These are phyloP conservation scores for Passalora sequoiae DNA, from an alignment of 2,329 filamentous ascomycete genomes.

Conservation along the genomic window DNA sequence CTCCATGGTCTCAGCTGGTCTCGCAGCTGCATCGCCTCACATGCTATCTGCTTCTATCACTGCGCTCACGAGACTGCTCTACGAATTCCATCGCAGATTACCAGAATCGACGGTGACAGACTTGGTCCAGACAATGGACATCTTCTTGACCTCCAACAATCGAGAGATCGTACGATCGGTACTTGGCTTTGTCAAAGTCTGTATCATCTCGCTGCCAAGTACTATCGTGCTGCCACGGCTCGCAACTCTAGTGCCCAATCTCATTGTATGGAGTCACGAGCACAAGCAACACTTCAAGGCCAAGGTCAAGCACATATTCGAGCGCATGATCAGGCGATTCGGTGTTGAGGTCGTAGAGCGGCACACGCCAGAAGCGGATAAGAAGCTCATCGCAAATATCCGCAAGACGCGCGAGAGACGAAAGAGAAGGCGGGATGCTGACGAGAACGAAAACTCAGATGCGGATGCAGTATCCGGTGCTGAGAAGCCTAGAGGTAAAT, in stretches of 20 bases:
- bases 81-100: constrained; percentile 74
- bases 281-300: constrained; percentile 96
- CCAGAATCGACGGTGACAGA: constrained; percentile 68
- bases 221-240: constrained; percentile 75
- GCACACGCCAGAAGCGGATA: constrained; percentile 76
- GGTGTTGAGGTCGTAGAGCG: constrained; percentile 75
- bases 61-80: constrained; percentile 85
- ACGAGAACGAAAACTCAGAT: constrained; percentile 53
- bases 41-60: constrained; percentile 98
- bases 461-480: constrained; percentile 40
- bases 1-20: constrained; percentile 94
- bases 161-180: constrained; percentile 93
- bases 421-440: constrained; percentile 78
- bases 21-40: constrained; percentile 87
- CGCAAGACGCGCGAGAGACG: constrained; percentile 87
- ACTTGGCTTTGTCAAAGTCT: constrained; percentile 94
- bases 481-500: constrained; percentile 54
- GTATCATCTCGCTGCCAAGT: constrained; percentile 76
- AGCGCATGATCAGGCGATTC: constrained; percentile 88
- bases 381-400: constrained; percentile 88
- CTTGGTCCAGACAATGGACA: constrained; percentile 87
- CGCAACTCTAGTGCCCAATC: constrained; percentile 71
- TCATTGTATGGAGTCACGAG: constrained; percentile 95
- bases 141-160: constrained; percentile 94
- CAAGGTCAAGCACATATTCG: constrained; percentile 97